A percentile compares a stretch with the other conserved stretches of the same genome.
phyloP scores from a whole-genome alignment of 2,329 filamentous ascomycete genomes.

The Ophiostoma himal-ulmi region DNA sequence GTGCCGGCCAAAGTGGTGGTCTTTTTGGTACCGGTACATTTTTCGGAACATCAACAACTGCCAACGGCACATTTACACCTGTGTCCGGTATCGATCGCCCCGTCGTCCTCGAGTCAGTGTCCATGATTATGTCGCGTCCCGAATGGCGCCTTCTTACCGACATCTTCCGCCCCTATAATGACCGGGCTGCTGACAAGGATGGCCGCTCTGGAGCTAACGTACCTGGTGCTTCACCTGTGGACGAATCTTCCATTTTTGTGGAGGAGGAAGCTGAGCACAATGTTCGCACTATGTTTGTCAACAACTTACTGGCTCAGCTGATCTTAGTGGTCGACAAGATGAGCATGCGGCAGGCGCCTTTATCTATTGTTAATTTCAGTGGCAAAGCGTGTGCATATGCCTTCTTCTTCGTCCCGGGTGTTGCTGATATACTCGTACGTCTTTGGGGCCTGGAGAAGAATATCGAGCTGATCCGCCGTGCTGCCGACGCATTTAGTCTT shows the following conservation, averaged over 20 bases:
- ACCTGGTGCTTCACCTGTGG: conserved; percentile 59
- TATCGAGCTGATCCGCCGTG: conserved; percentile 61
- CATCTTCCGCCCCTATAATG: conserved; percentile 56
- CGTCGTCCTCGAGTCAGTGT: conserved; percentile 69
- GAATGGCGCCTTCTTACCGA: conserved; percentile 77
- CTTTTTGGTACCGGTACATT: conserved; percentile 18
- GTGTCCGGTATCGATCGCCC: conserved; percentile 81
- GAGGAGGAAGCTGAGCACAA: conserved; percentile 74
- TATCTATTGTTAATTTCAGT: conserved; percentile 73
- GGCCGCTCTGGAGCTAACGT: conserved; percentile 44
- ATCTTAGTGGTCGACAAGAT: conserved; percentile 82
- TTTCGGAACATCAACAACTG: conserved; percentile 26
- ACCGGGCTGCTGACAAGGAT: conserved; percentile 47
- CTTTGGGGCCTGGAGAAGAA: conserved; percentile 63
- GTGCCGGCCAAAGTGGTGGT: conserved; percentile 23
- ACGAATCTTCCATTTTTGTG: conserved; percentile 46
- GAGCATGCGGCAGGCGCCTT: conserved; percentile 63
- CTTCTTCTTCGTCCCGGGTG: conserved; percentile 84
- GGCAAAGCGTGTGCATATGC: conserved; percentile 88
- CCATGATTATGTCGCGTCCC: conserved; percentile 77
- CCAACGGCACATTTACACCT: conserved; percentile 55
- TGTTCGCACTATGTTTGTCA: conserved; percentile 76
- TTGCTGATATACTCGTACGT: conserved; percentile 75
- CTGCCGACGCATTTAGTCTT: conserved; percentile 63
- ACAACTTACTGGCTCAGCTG: conserved; percentile 79